Conservation (phyloP, 2,329 filamentous ascomycete genomes). For the Tolypocladium album region DNA sequence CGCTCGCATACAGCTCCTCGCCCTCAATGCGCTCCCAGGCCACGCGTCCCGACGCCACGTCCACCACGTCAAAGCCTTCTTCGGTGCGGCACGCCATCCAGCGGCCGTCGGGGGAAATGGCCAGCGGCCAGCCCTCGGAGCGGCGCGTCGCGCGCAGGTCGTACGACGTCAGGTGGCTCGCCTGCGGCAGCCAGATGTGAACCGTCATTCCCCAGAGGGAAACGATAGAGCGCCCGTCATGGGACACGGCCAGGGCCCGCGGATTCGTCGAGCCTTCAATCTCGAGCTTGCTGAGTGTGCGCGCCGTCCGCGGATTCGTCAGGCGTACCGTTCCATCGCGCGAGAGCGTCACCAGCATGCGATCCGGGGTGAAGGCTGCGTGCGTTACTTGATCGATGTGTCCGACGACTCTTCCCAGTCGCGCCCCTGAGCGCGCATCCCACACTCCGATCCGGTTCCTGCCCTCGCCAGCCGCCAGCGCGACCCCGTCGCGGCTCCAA, state of each 20-base stretch:
- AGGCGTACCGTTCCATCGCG: slow-evolving; percentile 26
- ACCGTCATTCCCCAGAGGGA: slow-evolving; percentile 28
- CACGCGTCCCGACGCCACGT: slow-evolving; percentile 21
- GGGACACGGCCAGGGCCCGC: slow-evolving; percentile 20
- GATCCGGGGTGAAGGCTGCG: slow-evolving; percentile 21
- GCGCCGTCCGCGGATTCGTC: slow-evolving; percentile 18
- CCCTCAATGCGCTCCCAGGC: slow-evolving; percentile 13
- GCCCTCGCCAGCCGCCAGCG: slow-evolving; percentile 19
- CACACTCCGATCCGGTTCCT: slow-evolving; percentile 19
- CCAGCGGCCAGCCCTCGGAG: slow-evolving; percentile 29
- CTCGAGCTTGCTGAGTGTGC: slow-evolving; percentile 26
- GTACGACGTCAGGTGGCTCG: slow-evolving; percentile 22
- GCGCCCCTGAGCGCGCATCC: slow-evolving; percentile 16
- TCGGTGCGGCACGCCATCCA: slow-evolving; percentile 29
- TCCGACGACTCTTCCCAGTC: slow-evolving; percentile 19
- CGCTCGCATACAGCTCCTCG: slow-evolving; percentile 4
- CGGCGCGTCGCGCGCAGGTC: slow-evolving; percentile 20
- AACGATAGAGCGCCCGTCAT: slow-evolving; percentile 20
- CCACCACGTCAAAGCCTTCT: slow-evolving; percentile 29
- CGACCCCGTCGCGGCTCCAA: slow-evolving; percentile 20
- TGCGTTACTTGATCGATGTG: slow-evolving; percentile 27
- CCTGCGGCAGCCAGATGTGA: slow-evolving; percentile 23
- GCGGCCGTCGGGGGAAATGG: slow-evolving; percentile 24
- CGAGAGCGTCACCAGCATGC: slow-evolving; percentile 22
- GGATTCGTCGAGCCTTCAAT: slow-evolving; percentile 19